phyloP scores from a whole-genome alignment of 495 filamentous ascomycete genomes.

The Aspergillus kassunensis region DNA sequence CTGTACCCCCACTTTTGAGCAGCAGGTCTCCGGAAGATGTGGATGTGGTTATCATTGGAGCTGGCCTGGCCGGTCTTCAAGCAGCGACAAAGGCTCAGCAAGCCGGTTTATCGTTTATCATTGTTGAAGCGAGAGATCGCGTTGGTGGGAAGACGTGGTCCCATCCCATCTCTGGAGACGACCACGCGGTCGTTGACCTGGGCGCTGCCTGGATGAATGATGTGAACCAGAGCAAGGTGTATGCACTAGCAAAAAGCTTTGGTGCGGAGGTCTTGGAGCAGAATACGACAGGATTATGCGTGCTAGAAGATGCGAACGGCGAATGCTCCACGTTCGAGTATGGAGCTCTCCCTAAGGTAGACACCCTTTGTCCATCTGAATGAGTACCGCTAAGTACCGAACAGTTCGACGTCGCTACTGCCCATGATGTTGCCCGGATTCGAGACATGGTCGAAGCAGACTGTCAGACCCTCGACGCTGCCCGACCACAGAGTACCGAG shows the following conservation, averaged over 20 bases:
- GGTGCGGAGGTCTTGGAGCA: conserved; percentile 42
- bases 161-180: conserved; percentile 10
- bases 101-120: conserved; percentile 35
- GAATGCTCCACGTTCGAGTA: conserved; percentile 22
- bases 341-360: conserved; percentile 28
- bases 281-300: conserved; percentile 31
- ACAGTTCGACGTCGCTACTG: conserved; percentile 2
- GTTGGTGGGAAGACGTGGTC: conserved; percentile 50
- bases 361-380: not conserved
- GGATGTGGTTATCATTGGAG: conserved; percentile 50
- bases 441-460: conserved; percentile 25
- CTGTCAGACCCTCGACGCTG: conserved; percentile 16
- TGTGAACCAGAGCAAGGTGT: conserved; percentile 43
- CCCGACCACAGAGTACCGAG: conserved; percentile 12
- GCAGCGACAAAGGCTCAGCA: conserved; percentile 39
- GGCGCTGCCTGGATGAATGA: conserved; percentile 54
- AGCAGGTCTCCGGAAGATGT: not conserved
- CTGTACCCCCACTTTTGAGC: not conserved
- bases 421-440: not conserved
- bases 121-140: conserved; percentile 48
- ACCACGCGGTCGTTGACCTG: conserved; percentile 28
- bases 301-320: conserved; percentile 32
- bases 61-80: conserved; percentile 45
- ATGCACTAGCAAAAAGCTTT: conserved; percentile 28
- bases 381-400: not conserved